Percentiles rank a stretch among this genome's conserved stretches.
These are phyloP conservation scores for Amylostereum chailletii DNA, from an alignment of 1,284 basidiomycete species.

Conservation along the genomic window DNA sequence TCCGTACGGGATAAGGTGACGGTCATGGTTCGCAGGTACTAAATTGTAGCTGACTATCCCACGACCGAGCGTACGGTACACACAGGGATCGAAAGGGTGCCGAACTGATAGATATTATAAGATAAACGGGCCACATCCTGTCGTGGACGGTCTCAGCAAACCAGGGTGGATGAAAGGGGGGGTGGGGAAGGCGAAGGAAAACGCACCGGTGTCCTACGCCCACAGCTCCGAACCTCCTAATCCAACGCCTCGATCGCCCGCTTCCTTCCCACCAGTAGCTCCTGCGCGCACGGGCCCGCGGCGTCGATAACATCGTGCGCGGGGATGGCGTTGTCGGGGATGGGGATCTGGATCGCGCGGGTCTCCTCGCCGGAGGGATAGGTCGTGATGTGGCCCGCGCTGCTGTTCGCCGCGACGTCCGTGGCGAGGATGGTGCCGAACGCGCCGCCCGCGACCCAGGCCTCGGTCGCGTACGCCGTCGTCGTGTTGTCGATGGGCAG, in stretches of 20 bases:
- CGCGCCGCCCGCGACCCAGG: slow-evolving; percentile 12
- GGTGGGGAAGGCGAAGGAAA: too few relatives aligned
- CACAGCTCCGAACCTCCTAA: background rate
- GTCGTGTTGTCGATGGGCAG: background rate
- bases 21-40: too few relatives aligned
- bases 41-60: too few relatives aligned
- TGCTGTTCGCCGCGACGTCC: slow-evolving; percentile 11
- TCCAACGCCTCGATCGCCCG: slow-evolving; percentile 7
- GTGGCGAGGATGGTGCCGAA: slow-evolving; percentile 16
- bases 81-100: too few relatives aligned
- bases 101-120: too few relatives aligned
- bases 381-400: slow-evolving; percentile 9
- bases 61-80: too few relatives aligned
- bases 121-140: too few relatives aligned
- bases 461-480: slow-evolving; percentile 3
- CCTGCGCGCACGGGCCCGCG: slow-evolving; percentile 7
- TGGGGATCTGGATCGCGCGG: slow-evolving; percentile 13
- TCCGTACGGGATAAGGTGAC: too few relatives aligned
- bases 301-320: slow-evolving; percentile 9
- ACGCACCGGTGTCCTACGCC: too few relatives aligned
- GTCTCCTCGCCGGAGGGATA: slow-evolving; percentile 13
- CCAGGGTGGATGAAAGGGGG: too few relatives aligned
- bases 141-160: too few relatives aligned
- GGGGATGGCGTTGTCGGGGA: slow-evolving; percentile 8
- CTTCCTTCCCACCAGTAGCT: background rate